Evolutionary conservation across 2,329 filamentous ascomycete genomes (phyloP).

Genomic region (Penicillium sp.): DNA sequence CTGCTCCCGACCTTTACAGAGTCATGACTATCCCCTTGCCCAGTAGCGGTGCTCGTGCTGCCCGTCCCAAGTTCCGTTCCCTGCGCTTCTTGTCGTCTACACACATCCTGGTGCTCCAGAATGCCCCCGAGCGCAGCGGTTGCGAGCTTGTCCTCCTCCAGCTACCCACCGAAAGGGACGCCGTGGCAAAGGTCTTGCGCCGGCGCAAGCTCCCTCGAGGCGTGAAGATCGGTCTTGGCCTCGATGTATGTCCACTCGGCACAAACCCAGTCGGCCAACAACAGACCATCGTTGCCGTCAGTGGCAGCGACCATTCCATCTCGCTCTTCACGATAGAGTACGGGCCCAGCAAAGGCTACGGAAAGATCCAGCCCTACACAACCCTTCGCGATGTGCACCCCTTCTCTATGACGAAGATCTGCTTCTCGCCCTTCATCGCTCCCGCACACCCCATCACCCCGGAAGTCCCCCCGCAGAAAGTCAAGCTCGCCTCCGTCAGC

Average conservation of each 20-base stretch:
- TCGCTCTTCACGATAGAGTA: constrained; percentile 74
- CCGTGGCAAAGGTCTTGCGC: constrained; percentile 45
- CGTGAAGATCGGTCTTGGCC: constrained; percentile 69
- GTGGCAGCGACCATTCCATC: constrained; percentile 74
- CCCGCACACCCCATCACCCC: constrained; percentile 48
- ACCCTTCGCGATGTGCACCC: constrained; percentile 54
- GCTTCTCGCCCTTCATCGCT: constrained; percentile 50
- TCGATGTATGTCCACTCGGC: constrained; percentile 70
- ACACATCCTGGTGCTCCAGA: constrained; percentile 53
- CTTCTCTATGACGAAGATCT: constrained; percentile 55
- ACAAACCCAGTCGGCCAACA: constrained; percentile 57
- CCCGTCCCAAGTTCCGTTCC: constrained; percentile 51
- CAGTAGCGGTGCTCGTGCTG: constrained; percentile 28
- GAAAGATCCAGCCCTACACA: constrained; percentile 48
- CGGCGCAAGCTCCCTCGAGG: constrained; percentile 60
- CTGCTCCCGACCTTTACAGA: constrained; percentile 29
- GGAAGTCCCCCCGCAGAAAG: constrained; percentile 51
- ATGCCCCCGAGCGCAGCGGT: constrained; percentile 52
- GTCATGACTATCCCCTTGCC: constrained; percentile 43
- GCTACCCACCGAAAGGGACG: constrained; percentile 14
- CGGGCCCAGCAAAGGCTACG: constrained; percentile 41
- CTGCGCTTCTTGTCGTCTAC: constrained; percentile 54
- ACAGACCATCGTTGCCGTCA: constrained; percentile 76
- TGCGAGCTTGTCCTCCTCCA: constrained; percentile 52
- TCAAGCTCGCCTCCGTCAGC: constrained; percentile 77